Evolutionary conservation across 139 green algal species (phyloP), one percentile per base, ranked within the genome.

Genomic region (Chlorella ohadii): DNA sequence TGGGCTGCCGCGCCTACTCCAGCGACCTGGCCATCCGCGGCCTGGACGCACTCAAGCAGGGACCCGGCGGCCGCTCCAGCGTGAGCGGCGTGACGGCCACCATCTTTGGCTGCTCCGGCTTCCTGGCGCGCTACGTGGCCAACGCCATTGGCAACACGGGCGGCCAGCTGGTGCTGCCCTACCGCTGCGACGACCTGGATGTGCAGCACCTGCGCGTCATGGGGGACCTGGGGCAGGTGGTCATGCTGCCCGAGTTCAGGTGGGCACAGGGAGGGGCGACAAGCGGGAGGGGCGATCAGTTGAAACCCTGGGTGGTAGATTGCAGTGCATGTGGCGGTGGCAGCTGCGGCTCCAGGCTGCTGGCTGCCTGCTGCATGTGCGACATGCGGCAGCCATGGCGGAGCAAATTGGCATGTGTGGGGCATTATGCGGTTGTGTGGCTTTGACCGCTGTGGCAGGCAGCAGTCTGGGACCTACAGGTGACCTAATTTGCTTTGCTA

Each of bases 81-180:
- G 94, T 96, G 64, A 89, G 89, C 81, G 97, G 97, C n/a, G 86
- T 98, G 38, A 93, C 89, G 1, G 97, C 94, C 1, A 98, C 96
- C 23, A 93, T 99, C 19, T 99, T 99, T 89, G 97, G 97, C 31
- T 88, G 87, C 56, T 96, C 95, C 16, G 97, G 97, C 23, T 99
- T 99, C 89, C 84, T 99, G 65, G 97, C 93, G 23, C 92, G 95
- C 31, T 99, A 99, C 83, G 86, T 99, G 17, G 93, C 95, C 22
- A 96, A 97, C 77, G 86, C 94, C 67, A 86, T 99, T 25, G 97
- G 91, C 4, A 88, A 85, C 33, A 88, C 82, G 7, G 96, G 96
- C 57, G 91, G 86, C 0, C 94, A 96, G 76, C 87, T 98, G 12
- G 89, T 99, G 19, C 85, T 97, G 51, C 97, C 97, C 13, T 96